Conservation (phyloP, 1,284 basidiomycete genomes). For the Rhodotorula sp. region DNA sequence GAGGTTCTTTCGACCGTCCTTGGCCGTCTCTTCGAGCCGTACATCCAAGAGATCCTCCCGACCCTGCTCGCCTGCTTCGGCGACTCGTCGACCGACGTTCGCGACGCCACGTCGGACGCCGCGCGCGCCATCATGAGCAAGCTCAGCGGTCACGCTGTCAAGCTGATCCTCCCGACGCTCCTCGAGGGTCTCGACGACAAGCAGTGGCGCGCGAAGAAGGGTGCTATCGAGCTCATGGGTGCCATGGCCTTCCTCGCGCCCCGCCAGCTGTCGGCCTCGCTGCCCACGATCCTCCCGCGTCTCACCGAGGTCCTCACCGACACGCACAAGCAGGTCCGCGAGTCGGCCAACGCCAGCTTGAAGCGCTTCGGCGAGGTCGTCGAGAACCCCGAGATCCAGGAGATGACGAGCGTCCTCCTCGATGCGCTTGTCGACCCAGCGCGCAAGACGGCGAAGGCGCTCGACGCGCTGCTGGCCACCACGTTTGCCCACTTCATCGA, state of each 20-base stretch:
- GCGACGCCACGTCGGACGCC: conserved; percentile 92
- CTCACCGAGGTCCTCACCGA: conserved; percentile 94
- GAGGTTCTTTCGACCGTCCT: conserved; percentile 86
- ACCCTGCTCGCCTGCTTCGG: conserved; percentile 86
- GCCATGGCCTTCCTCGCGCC: conserved; percentile 99
- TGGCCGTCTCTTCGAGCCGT: conserved; percentile 90
- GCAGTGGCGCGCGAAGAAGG: conserved; percentile 97
- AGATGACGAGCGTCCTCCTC: conserved; percentile 84
- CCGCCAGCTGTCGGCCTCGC: conserved; percentile 86
- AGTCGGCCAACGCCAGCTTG: conserved; percentile 89
- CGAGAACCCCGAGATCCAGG: conserved; percentile 73
- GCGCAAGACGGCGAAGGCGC: conserved; percentile 78
- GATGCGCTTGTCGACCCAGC: conserved; percentile 95
- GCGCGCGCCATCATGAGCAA: conserved; percentile 93
- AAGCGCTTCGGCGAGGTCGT: conserved; percentile 88
- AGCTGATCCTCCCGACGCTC: conserved; percentile 87
- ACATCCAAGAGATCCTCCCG: conserved; percentile 81
- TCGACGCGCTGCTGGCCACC: conserved; percentile 82
- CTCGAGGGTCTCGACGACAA: conserved; percentile 94
- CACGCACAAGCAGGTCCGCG: conserved; percentile 93
- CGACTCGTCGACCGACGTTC: conserved; percentile 84
- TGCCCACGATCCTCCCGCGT: conserved; percentile 94
- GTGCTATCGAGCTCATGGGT: conserved; percentile 96
- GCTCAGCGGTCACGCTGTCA: conserved; percentile 88
- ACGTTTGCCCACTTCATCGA: conserved; percentile 99